Evolutionary conservation across 1,284 basidiomycete genomes (phyloP).

Genomic region (Sanghuangporus baumii): DNA sequence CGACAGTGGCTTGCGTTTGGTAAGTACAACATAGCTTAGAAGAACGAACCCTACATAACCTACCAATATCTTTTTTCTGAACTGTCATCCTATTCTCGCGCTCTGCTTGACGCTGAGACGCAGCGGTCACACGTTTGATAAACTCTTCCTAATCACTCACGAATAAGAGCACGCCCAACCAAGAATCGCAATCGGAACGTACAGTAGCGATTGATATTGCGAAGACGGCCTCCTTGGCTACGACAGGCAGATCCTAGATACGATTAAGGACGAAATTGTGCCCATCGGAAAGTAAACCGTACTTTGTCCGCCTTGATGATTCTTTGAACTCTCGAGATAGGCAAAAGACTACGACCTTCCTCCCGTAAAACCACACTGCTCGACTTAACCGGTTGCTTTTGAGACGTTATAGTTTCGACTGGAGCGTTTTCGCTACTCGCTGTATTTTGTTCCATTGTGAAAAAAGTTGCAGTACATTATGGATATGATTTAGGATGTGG

Average conservation of each 20-base stretch:
- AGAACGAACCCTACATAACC: constrained; percentile 19
- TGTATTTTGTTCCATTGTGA: not conserved
- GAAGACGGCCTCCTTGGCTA: constrained; percentile 68
- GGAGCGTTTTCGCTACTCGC: not conserved
- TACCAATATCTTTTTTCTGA: constrained; percentile 67
- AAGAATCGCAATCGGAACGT: not conserved
- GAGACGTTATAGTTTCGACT: not conserved
- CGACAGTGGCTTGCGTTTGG: constrained; percentile 43
- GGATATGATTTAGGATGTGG: not conserved
- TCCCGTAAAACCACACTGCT: constrained; percentile 28
- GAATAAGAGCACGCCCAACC: not conserved
- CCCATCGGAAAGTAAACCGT: constrained; percentile 15
- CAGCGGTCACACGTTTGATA: constrained; percentile 57
- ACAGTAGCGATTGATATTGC: constrained; percentile 66
- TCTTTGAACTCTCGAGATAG: constrained; percentile 68
- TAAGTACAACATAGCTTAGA: not conserved
- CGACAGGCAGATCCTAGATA: constrained; percentile 61
- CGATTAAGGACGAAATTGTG: not conserved
- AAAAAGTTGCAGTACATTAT: not conserved
- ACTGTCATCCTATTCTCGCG: constrained; percentile 61
- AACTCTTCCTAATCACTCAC: constrained; percentile 54
- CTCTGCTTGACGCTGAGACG: constrained; percentile 53
- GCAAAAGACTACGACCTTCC: constrained; percentile 61
- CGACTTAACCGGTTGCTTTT: not conserved
- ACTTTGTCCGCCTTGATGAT: constrained; percentile 79